Percentiles rank a stretch among this genome's conserved stretches.
Conservation (phyloP, 305 asterid genomes). For the Fraxinus sp. region DNA sequence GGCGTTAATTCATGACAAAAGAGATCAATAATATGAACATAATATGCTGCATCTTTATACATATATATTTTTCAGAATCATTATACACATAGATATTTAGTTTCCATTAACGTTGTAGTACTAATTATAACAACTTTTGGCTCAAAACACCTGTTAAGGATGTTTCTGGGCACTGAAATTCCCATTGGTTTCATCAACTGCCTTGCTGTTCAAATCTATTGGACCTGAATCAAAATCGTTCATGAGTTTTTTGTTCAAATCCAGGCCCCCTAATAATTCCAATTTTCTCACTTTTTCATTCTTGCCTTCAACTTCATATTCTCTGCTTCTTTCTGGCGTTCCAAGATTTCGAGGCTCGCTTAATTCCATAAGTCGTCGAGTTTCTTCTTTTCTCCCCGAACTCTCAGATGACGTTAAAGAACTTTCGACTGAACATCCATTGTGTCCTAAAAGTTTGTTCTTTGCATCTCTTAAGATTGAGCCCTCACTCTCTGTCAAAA, state of each 20-base stretch:
- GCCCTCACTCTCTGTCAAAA: constrained; percentile 58
- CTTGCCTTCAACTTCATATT: constrained; percentile 20
- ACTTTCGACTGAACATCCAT: constrained; percentile 60
- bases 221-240: constrained; percentile 53
- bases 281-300: constrained; percentile 28
- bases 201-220: constrained; percentile 60
- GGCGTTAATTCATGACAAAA: not conserved
- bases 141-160: constrained; percentile 18
- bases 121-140: constrained; percentile 21
- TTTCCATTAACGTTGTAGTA: constrained; percentile 23
- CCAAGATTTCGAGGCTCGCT: constrained; percentile 3
- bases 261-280: constrained; percentile 35
- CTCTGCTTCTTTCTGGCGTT: constrained; percentile 38
- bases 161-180: constrained; percentile 30
- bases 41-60: constrained; percentile 9
- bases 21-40: constrained; percentile 24
- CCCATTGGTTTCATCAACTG: constrained; percentile 33
- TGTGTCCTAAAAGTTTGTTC: constrained; percentile 30
- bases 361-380: constrained; percentile 20
- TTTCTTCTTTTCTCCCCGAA: constrained; percentile 46
- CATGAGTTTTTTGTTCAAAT: constrained; percentile 52
- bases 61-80: constrained; percentile 27
- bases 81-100: constrained; percentile 22
- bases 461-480: constrained; percentile 36
- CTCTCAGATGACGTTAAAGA: constrained; percentile 75